Base-by-base conservation (phyloP, 352 stramenopile species). In the Phytophthora sojae region DNA sequence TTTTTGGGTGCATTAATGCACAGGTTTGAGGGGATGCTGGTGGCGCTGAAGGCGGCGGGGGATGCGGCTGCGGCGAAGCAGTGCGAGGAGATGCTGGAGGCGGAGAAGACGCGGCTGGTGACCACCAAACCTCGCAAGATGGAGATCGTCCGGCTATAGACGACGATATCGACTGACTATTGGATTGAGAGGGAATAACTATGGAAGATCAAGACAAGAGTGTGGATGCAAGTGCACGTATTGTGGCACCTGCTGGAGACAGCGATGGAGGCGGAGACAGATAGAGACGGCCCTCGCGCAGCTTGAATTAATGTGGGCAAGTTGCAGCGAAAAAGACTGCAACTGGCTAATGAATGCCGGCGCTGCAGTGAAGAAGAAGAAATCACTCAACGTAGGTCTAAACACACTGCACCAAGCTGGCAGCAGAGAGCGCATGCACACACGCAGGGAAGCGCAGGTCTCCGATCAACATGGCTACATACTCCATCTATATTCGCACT, bases 61-160 rank as follows among this genome's bases (percentile, higher is more conserved):
- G 76, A 79, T 30, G 67, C 54, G 19, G 57, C 62, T 25, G 63
- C 70, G 15, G n/a, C 84, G 21, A 64, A 73, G 6, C 50, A 75
- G 15, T 73, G 73, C 21, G 57, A 69, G 4, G 62, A 64, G 32
- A 69, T 67, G 26, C 21, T 85, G 25, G 30, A 57, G 5, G 58
- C 37, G 0, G 65, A 85, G 57, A 80, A 75, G 15, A 44, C 47
- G 30, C 32, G 49, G 30, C 59, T 83, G 54, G 21, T 76, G 37
- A n/a, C 69, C 1, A 21, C 26, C 9, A 64, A 75, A 0, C 51
- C 57, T 30, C 76, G 77, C 44, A 81, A 85, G 53, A 69, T 77
- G 64, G 80, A 85, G 45, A 76, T 87, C 55, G 75, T 85, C 23
- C 66, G 67, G 19, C 61, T 87, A 67, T 87, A 80, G 57, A 6